Evolutionary conservation across 1,284 basidiomycete species (phyloP).

Genomic region (Singerocomus inundabilis): DNA sequence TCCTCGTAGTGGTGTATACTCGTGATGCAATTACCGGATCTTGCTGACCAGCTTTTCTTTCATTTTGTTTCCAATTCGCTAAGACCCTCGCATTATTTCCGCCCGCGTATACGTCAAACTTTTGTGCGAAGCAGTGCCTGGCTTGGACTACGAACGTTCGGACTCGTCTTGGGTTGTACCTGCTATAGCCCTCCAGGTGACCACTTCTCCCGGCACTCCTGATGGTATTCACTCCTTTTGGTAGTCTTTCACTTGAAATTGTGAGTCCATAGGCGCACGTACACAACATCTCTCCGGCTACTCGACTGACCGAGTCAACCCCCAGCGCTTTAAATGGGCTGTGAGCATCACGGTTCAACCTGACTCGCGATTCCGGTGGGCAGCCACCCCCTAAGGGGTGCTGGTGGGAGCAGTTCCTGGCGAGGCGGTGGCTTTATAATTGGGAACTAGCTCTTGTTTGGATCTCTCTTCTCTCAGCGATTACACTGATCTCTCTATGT

Average conservation of each 20-base stretch:
- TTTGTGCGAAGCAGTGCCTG: no score
- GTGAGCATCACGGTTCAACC: background rate
- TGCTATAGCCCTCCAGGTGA: no score
- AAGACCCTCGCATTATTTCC: conserved; percentile 1
- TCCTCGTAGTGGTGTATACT: no score
- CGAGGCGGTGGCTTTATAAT: background rate
- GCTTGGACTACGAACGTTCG: background rate
- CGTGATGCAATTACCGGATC: no score
- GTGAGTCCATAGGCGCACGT: background rate
- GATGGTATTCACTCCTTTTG: background rate
- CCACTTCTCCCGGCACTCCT: no score
- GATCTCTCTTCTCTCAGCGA: background rate
- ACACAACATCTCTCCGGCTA: background rate
- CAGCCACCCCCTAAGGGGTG: background rate
- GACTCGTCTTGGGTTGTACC: background rate
- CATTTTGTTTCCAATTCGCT: background rate
- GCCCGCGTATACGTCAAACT: no score
- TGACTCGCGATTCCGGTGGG: background rate
- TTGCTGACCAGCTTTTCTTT: no score
- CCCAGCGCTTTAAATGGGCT: background rate
- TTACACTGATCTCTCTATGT: no score
- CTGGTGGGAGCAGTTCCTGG: background rate
- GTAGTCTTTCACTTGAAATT: background rate
- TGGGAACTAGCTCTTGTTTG: background rate
- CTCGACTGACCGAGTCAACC: no score